Base-by-base conservation (phyloP, 1,284 basidiomycete species). In the Apiotrichum akiyoshidainum region DNA sequence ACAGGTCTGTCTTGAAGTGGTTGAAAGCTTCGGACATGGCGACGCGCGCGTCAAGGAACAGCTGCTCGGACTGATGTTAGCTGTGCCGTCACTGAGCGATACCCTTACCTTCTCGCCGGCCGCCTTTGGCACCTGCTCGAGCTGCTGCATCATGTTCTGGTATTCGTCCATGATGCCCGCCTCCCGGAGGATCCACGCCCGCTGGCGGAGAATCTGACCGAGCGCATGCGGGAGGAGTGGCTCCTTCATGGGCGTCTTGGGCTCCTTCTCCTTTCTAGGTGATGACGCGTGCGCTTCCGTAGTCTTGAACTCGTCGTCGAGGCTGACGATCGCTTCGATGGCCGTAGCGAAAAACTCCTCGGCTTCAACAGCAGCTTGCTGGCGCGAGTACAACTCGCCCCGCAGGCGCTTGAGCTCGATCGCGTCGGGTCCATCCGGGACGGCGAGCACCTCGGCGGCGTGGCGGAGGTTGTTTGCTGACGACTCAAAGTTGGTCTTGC, bases 1-100 rank as follows among this genome's bases (percentile, higher is more conserved):
- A 90, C 80, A 94, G 87, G 69, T 94, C 90, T 0, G 85, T 82
- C 50, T 85, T 85, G 80, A 92, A 91, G 26, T 85, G 85, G 50
- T 83, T 82, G 68, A 90, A 87, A 0, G 88, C 88, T 33, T 86
- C 83, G 58, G 89, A 84, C 40, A 94, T 77, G 0, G 85, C 85
- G 16, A 93, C 78, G 60, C 84, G 87, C 0, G 87, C 91, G 68
- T 88, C 81, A 0, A 92, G 77, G 5, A 85, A 81, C 63, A 85
- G 83, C 65, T 88, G 85, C 69, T 90, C 87, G 8, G 86, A 84
- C 87, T 90, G 14, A 16, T 26, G 31, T 55, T 35, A 64, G 44
- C 51, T 42, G n/a, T n/a, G 21, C 14, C 10, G 17, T 5, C 17
- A 1, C 21, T 4, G 26, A 31, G 26, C 7, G 26, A 21, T n/a